phyloP scores from a whole-genome alignment of 257 asterid genomes.

The Solanum ossicruentum region DNA sequence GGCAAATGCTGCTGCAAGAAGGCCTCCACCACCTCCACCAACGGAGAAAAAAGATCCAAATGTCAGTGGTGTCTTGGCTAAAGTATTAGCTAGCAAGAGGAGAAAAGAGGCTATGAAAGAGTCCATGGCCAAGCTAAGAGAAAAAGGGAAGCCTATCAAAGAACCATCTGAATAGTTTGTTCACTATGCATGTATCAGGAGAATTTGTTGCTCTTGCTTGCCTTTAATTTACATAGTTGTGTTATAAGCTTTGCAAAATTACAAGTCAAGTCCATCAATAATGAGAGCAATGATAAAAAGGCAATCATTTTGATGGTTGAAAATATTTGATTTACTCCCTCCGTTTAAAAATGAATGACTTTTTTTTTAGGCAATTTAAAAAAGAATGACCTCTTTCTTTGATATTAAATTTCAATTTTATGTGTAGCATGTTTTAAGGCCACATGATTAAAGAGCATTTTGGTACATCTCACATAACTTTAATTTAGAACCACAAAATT shows the following conservation, averaged over 20 bases:
- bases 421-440: too few relatives aligned
- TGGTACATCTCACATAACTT: too few relatives aligned
- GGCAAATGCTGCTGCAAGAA: conserved; percentile 54
- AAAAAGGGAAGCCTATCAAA: conserved; percentile 36
- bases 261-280: not conserved
- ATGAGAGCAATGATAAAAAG: not conserved
- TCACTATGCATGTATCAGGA: not conserved
- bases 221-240: not conserved
- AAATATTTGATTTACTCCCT: too few relatives aligned
- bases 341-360: too few relatives aligned
- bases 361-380: too few relatives aligned
- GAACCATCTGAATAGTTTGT: conserved; percentile 26
- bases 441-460: too few relatives aligned
- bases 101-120: conserved; percentile 89
- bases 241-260: not conserved
- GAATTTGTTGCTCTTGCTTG: not conserved
- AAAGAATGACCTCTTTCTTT: too few relatives aligned
- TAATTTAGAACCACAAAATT: too few relatives aligned
- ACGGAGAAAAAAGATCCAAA: conserved; percentile 75
- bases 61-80: conserved; percentile 53
- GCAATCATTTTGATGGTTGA: not conserved
- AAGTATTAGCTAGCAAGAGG: conserved; percentile 77
- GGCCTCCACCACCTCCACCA: conserved; percentile 83
- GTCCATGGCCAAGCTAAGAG: conserved; percentile 43
- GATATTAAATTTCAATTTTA: too few relatives aligned